Evolutionary conservation across 192 early-diverging fungal genomes (phyloP), one percentile per base, ranked within the genome.

Genomic region (Entomortierella chlamydospora): DNA sequence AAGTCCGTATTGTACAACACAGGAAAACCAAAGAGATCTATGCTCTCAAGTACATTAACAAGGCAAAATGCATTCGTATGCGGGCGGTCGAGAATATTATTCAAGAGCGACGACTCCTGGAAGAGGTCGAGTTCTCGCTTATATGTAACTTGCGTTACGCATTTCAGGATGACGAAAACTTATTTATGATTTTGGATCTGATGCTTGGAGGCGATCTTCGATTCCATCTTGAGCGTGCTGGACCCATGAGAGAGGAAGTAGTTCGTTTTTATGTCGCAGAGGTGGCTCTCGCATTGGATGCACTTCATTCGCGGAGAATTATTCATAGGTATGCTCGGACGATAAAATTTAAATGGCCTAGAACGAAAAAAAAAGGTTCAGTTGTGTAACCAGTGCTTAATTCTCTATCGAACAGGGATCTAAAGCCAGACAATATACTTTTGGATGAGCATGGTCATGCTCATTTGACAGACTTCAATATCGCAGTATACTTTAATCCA

Each of bases 1-100:
- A 97, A 83, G 95, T 93, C 6, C 92, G 95, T 25, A 92, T 99
- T 0, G 96, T 97, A 4, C 94, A 98, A 84, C 95, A 97, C 79
- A 94, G 91, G 70, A 86, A 85, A 10, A 89, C 91, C 3, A 89
- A 92, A 65, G 82, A 88, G 41, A 85, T 94, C 50, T 98, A 92
- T 57, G 97, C 97, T 10, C 87, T 98, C 52, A 98, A 98, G 73
- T 97, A 97, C 85, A 98, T 98, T 85, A 95, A 93, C 86, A 98
- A 98, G 87, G 87, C 83, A 2, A 89, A 93, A 70, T 97, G 95
- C 68, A 96, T 98, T 34, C 81, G 87, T 55, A 94, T 93, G 90
- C 85, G 89, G 31, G 93, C 96, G 0, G 89, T 96, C 9, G 88
- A 95, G 28, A 97, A 98, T 77, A 94, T 97, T 33, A 90, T 98